phyloP scores from a whole-genome alignment of 192 early-diverging fungal species.

The Funneliformis mosseae region DNA sequence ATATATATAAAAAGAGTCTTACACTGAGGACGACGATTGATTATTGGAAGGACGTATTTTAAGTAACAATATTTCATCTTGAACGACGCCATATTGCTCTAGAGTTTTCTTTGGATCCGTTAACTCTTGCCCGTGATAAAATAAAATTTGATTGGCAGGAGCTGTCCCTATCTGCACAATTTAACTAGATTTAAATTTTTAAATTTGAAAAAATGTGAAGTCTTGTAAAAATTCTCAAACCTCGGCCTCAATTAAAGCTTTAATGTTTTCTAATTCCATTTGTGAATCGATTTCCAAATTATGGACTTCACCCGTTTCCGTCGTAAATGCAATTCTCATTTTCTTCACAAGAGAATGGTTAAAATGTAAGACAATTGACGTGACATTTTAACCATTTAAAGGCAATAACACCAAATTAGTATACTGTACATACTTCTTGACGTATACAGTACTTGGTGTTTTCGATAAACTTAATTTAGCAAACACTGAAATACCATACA shows the following conservation, averaged over 20 bases:
- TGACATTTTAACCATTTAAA: not conserved
- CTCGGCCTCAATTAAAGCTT: constrained; percentile 86
- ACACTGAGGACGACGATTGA: constrained; percentile 20
- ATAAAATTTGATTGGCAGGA: constrained; percentile 61
- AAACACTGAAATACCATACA: not conserved
- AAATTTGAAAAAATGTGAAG: constrained; percentile 6
- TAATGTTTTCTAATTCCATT: constrained; percentile 76
- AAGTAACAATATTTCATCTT: constrained; percentile 78
- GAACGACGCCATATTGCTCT: constrained; percentile 61
- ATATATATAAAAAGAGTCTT: constrained; percentile 26
- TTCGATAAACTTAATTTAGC: not conserved
- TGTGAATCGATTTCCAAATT: constrained; percentile 70
- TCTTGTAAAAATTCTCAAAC: constrained; percentile 34
- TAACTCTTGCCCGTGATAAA: constrained; percentile 68
- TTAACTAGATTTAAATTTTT: not conserved
- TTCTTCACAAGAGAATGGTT: constrained; percentile 7
- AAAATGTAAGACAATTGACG: not conserved
- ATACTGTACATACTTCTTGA: not conserved
- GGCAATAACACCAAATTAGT: not conserved
- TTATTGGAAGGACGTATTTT: constrained; percentile 30
- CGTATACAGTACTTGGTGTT: not conserved
- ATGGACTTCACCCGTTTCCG: constrained; percentile 60
- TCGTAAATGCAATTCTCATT: constrained; percentile 66
- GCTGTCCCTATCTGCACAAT: constrained; percentile 63
- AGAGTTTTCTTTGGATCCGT: constrained; percentile 65